phyloP scores from a whole-genome alignment of 441 rosid species.

The Euphorbia celastroides region DNA sequence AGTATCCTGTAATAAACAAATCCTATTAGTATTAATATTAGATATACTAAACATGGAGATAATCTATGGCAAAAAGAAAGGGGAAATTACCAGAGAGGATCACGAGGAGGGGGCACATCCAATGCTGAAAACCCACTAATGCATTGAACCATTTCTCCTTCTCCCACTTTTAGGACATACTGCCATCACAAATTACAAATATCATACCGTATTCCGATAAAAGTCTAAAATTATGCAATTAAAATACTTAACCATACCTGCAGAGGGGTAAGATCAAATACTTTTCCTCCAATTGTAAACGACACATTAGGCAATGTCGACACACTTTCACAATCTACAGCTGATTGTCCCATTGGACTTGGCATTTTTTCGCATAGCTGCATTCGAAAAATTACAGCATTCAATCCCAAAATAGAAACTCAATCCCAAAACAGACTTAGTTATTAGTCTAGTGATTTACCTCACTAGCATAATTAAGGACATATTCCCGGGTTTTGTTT shows the following conservation, averaged over 20 bases:
- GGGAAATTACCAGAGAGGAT: constrained; percentile 65
- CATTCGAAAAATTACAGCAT: neutral
- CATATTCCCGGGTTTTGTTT: constrained; percentile 52
- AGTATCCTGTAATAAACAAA: constrained; percentile 48
- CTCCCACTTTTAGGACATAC: constrained; percentile 72
- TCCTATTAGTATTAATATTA: neutral
- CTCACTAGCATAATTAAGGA: constrained; percentile 53
- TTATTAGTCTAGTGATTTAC: constrained; percentile 22
- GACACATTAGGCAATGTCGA: constrained; percentile 68
- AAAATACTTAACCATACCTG: constrained; percentile 38
- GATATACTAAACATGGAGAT: neutral
- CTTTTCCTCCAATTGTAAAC: constrained; percentile 63
- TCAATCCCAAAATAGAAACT: constrained; percentile 1
- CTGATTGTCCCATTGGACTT: constrained; percentile 78
- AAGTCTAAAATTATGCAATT: neutral
- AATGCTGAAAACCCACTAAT: constrained; percentile 75
- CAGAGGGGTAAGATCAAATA: constrained; percentile 56
- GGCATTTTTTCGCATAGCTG: constrained; percentile 81
- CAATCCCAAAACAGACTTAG: constrained; percentile 1
- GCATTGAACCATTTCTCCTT: constrained; percentile 67
- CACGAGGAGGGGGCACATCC: constrained; percentile 77
- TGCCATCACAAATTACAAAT: constrained; percentile 18
- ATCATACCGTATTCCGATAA: neutral
- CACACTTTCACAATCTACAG: constrained; percentile 55
- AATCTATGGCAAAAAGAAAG: neutral